Conservation (phyloP, 768 basidiomycete genomes). For the Suillus tomentosus region DNA sequence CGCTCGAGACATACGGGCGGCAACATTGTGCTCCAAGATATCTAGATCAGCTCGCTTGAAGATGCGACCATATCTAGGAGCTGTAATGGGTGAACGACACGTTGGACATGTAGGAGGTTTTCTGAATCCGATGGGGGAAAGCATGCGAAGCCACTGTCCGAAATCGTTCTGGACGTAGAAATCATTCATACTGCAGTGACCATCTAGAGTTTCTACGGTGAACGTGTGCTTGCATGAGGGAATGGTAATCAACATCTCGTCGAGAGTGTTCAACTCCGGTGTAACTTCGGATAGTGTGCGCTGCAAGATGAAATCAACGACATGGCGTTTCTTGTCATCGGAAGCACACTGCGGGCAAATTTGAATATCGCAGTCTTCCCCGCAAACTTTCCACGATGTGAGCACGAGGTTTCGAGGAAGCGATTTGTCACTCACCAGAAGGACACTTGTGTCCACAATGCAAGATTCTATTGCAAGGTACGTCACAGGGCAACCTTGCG, state of each 20-base stretch:
- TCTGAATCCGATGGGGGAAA: conserved; percentile 41
- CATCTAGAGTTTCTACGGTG: conserved; percentile 73
- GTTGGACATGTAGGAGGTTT: conserved; percentile 60
- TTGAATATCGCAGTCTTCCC: conserved; percentile 61
- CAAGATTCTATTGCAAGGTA: conserved; percentile 49
- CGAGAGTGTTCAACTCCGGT: conserved; percentile 38
- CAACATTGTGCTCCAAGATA: conserved; percentile 65
- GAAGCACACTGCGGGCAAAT: conserved; percentile 54
- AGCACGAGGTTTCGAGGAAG: conserved; percentile 7
- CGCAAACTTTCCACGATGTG: conserved; percentile 50
- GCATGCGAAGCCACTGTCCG: conserved; percentile 47
- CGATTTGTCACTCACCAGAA: conserved; percentile 47
- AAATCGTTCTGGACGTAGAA: conserved; percentile 45
- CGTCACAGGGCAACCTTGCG: conserved; percentile 63
- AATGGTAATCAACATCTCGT: conserved; percentile 61
- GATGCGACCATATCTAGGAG: conserved; percentile 60
- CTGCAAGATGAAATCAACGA: conserved; percentile 64
- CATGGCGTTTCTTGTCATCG: conserved; percentile 34
- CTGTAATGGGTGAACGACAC: conserved; percentile 58
- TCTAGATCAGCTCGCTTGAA: conserved; percentile 66
- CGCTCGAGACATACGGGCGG: conserved; percentile 48
- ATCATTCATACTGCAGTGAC: conserved; percentile 49
- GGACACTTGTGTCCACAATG: conserved; percentile 67
- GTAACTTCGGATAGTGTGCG: conserved; percentile 52
- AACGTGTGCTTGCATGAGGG: conserved; percentile 64